phyloP scores from a whole-genome alignment of 1,284 basidiomycete species.

The Ceratobasidium sp. region DNA sequence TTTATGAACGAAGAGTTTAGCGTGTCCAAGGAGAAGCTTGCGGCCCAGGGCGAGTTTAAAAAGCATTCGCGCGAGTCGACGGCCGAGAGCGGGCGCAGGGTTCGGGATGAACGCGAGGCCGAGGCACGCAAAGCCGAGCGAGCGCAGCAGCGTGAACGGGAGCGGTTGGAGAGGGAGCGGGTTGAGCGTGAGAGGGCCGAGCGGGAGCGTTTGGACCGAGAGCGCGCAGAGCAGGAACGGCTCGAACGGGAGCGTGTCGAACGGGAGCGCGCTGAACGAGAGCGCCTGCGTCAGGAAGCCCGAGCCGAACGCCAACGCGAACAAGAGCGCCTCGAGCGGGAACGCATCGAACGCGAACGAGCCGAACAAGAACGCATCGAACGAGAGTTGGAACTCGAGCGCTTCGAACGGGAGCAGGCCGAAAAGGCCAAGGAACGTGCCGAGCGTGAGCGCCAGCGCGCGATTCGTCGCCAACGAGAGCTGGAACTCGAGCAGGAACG shows the following conservation, averaged over 20 bases:
- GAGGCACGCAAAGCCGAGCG: neutral
- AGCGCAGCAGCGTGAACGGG: neutral
- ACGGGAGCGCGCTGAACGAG: neutral
- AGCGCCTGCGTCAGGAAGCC: neutral
- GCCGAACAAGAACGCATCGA: neutral
- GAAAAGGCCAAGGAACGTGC: conserved; percentile 18
- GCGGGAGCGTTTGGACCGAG: conserved; percentile 3
- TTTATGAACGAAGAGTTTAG: conserved; percentile 34
- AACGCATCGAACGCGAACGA: conserved; percentile 12
- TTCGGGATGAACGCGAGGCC: conserved; percentile 4
- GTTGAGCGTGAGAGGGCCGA: conserved; percentile 7
- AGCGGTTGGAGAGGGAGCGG: conserved; percentile 10
- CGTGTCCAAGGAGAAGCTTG: conserved; percentile 32
- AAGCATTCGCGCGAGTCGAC: conserved; percentile 28
- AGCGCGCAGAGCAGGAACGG: neutral
- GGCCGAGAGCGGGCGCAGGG: conserved; percentile 18
- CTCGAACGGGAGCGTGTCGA: neutral
- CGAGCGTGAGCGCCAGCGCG: conserved; percentile 8
- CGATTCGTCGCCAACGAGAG: conserved; percentile 9
- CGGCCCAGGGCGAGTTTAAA: conserved; percentile 30
- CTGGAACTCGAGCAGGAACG: conserved; percentile 30
- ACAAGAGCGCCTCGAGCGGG: conserved; percentile 14
- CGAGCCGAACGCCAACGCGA: neutral
- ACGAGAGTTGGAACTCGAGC: conserved; percentile 13
- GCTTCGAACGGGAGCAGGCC: neutral